Conservation (phyloP, 768 basidiomycete genomes). For the Pleurotus tuoliensis region DNA sequence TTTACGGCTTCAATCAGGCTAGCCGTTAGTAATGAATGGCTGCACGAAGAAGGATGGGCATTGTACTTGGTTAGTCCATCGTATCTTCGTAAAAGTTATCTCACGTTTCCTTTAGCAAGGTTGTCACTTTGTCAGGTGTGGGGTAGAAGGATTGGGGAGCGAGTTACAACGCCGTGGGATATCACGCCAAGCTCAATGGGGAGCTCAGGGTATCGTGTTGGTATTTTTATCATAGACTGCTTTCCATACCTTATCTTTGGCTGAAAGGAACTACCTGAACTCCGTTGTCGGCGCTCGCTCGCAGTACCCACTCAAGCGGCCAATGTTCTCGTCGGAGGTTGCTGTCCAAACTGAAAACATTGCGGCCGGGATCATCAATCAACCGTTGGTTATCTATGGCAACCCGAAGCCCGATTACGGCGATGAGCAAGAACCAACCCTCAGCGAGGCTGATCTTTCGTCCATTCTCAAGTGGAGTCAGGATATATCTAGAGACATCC, state of each 20-base stretch:
- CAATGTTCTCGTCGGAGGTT: conserved; percentile 54
- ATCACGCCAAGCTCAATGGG: conserved; percentile 65
- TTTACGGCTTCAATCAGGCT: conserved; percentile 31
- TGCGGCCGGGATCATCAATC: conserved; percentile 20
- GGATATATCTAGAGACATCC: conserved; percentile 71
- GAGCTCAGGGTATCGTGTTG: conserved; percentile 68
- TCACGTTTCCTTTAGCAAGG: conserved; percentile 48
- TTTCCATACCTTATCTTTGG: not conserved
- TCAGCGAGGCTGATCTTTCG: conserved; percentile 58
- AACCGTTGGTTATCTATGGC: conserved; percentile 23
- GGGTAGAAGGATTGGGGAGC: conserved; percentile 60
- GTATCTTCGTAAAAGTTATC: not conserved
- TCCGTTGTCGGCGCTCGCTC: conserved; percentile 40
- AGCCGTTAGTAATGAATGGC: conserved; percentile 65
- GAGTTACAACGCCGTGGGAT: conserved; percentile 69
- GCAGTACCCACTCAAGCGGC: conserved; percentile 46
- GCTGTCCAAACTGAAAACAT: conserved; percentile 60
- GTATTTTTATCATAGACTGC: conserved; percentile 16
- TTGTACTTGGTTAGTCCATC: conserved; percentile 49
- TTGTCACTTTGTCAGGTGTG: conserved; percentile 60
- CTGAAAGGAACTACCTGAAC: conserved; percentile 45
- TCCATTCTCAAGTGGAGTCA: conserved; percentile 74
- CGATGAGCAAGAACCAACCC: conserved; percentile 53
- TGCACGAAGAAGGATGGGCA: conserved; percentile 69
- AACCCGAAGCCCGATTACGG: conserved; percentile 29